Conservation (phyloP, 1,284 basidiomycete genomes). For the Ustilago bromivora region DNA sequence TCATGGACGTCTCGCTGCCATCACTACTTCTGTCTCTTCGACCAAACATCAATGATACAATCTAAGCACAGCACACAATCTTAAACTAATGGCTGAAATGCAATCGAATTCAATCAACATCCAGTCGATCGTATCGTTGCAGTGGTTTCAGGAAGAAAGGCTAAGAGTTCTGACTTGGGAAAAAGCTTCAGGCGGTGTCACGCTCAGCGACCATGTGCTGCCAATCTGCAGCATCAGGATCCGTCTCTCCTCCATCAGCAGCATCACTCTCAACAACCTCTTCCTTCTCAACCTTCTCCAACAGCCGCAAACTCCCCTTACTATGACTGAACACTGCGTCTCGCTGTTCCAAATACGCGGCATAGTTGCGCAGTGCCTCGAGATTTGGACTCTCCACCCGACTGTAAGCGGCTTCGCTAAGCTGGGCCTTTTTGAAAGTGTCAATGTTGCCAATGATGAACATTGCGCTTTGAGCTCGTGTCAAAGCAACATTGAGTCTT, state of each 20-base stretch:
- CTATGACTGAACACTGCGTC: slow-evolving; percentile 12
- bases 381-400: slow-evolving; percentile 47
- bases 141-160: not conserved
- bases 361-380: slow-evolving; percentile 38
- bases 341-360: slow-evolving; percentile 33
- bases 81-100: slow-evolving; percentile 12
- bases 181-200: slow-evolving; percentile 17
- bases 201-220: slow-evolving; percentile 36
- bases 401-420: slow-evolving; percentile 52
- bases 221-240: slow-evolving; percentile 37
- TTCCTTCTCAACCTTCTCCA: slow-evolving; percentile 7
- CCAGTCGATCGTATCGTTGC: not conserved
- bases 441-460: slow-evolving; percentile 85
- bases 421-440: slow-evolving; percentile 73
- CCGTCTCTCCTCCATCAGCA: slow-evolving; percentile 12
- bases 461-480: slow-evolving; percentile 88
- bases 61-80: not conserved
- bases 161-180: no score
- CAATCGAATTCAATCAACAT: slow-evolving; percentile 9
- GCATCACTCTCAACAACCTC: slow-evolving; percentile 20
- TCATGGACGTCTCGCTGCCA: not conserved
- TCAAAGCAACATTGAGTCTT: slow-evolving; percentile 95
- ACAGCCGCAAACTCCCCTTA: slow-evolving; percentile 2
- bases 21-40: slow-evolving; percentile 14
- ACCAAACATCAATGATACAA: slow-evolving; percentile 1